Evolutionary conservation across 345 rosid genomes (phyloP), one percentile per base, ranked within the genome.

Genomic region (Salix udensis): DNA sequence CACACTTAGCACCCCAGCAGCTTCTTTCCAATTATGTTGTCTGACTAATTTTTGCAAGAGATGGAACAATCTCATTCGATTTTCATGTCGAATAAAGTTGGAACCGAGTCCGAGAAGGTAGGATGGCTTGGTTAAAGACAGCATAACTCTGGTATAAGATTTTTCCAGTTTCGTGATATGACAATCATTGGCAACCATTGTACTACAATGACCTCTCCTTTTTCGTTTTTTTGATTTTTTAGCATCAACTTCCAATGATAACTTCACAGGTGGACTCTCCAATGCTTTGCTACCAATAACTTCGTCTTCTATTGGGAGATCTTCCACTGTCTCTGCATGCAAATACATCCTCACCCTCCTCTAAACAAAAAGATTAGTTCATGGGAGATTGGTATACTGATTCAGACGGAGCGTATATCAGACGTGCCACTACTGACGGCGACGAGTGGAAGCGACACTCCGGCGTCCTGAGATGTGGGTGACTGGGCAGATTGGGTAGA

Each of bases 1-100:
- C 52, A 91, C 82, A 14, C 91, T 85, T 36, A 91, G 85, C 1
- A 90, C 88, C 26, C 93, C 89, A 68, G 92, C 83, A 16, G 96
- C 97, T 52, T 91, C 91, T 3, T 31, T 76, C 97, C 96, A 91
- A 52, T 85, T 82, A 37, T 82, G 89, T 53, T 71, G 86, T 36
- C 87, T 80, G 71, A 90, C 84, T 26, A 95, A 87, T 74, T 86
- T 83, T 8, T 71, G 76, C 77, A 93, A 82, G 8, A 90, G 79
- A 19, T 50, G 65, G 2, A 78, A 19, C 71, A 95, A 73, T 74
- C 80, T 78, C 8, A 58, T 67, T 30, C 91, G 85, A 72, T 87
- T 82, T 78, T 82, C 87, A 28, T 85, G 71, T 36, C 90, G 85
- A 64, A 86, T 23, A 16, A 70, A 70, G 71, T 58, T 70, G 6